phyloP scores from a whole-genome alignment of 495 filamentous ascomycete genomes.

The Tetracladium setigerum region DNA sequence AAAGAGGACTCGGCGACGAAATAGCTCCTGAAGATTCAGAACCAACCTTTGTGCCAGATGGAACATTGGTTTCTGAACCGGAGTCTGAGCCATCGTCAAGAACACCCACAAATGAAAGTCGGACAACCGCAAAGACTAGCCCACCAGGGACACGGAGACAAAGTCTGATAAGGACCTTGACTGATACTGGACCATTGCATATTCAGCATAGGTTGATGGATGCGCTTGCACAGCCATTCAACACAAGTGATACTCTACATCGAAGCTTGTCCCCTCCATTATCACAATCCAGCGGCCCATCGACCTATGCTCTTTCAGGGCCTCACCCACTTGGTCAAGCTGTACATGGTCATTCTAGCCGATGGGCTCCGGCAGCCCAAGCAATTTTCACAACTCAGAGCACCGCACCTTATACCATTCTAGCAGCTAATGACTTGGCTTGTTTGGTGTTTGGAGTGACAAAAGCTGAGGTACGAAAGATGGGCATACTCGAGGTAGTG shows the following conservation, averaged over 20 bases:
- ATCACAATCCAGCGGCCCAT: constrained; percentile 30
- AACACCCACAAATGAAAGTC: constrained; percentile 47
- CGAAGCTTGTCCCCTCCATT: constrained; percentile 32
- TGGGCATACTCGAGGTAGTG: constrained; percentile 93
- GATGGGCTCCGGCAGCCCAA: constrained; percentile 86
- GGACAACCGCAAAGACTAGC: constrained; percentile 42
- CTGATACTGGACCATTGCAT: constrained; percentile 63
- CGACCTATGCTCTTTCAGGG: constrained; percentile 21
- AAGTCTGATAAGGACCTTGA: constrained; percentile 80
- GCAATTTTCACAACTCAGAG: constrained; percentile 94
- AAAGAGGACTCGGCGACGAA: background rate
- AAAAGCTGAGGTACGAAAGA: constrained; percentile 83
- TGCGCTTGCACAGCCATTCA: constrained; percentile 77
- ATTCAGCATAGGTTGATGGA: constrained; percentile 84
- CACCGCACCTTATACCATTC: constrained; percentile 84
- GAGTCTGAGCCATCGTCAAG: constrained; percentile 42
- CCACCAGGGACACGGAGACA: constrained; percentile 51
- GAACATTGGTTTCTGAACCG: background rate
- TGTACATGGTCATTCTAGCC: constrained; percentile 77
- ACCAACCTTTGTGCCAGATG: background rate
- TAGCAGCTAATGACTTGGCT: constrained; percentile 94
- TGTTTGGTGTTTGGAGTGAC: constrained; percentile 95
- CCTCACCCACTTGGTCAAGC: constrained; percentile 30
- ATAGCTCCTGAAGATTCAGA: background rate
- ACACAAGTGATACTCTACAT: constrained; percentile 42